Conservation (phyloP, 805 yeast genomes). For the Grigorovia transvaalensis region DNA sequence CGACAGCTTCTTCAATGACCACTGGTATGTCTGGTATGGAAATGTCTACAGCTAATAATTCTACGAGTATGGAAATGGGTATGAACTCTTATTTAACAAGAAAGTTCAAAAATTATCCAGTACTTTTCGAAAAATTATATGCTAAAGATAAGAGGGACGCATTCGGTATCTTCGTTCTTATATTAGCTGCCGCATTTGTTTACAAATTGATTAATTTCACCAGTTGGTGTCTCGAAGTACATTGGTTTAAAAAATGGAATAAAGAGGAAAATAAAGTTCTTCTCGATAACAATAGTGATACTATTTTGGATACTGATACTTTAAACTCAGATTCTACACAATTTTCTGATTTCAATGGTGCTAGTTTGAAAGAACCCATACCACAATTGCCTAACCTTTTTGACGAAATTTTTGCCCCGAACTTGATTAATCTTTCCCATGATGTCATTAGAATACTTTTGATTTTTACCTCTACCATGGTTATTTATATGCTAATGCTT, state of each 20-base stretch:
- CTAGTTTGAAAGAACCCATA: conserved; percentile 21
- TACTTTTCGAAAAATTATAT: conserved; percentile 42
- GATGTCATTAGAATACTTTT: conserved; percentile 48
- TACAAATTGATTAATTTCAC: conserved; percentile 51
- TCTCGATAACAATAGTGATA: neutral
- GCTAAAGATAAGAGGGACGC: conserved; percentile 53
- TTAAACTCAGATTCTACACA: conserved; percentile 1
- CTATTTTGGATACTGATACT: neutral
- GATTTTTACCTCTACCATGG: conserved; percentile 51
- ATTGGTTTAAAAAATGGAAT: conserved; percentile 42
- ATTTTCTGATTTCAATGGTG: conserved; percentile 28
- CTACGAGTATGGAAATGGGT: conserved; percentile 22
- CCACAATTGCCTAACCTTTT: conserved; percentile 25
- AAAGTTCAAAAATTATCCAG: conserved; percentile 45
- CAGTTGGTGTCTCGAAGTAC: conserved; percentile 56
- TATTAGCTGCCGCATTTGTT: conserved; percentile 49
- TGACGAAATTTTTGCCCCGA: conserved; percentile 22
- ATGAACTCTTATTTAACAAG: conserved; percentile 55
- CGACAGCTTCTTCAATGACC: neutral
- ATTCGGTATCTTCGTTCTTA: conserved; percentile 59
- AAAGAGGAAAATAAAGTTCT: conserved; percentile 6
- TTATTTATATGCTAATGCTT: conserved; percentile 67
- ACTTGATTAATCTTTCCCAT: conserved; percentile 20
- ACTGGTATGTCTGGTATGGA: conserved; percentile 7
- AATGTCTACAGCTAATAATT: conserved; percentile 11